A percentile compares a stretch with the other conserved stretches of the same genome.
These are phyloP conservation scores for Pochonia chlamydosporia DNA, from an alignment of 2,329 filamentous ascomycete genomes.

Conservation along the genomic window DNA sequence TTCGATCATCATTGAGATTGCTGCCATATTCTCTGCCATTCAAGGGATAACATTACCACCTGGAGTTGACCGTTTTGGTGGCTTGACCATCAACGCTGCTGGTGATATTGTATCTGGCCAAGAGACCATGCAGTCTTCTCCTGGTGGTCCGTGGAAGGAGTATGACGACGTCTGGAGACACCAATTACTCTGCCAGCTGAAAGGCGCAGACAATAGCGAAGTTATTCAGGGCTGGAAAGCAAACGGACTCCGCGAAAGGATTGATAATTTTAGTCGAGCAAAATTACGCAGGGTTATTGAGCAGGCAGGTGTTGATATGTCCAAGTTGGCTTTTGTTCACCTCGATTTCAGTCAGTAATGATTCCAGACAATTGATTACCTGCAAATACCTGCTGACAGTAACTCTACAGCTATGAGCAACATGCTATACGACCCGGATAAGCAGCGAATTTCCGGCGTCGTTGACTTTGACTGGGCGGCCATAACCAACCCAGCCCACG, in stretches of 20 bases:
- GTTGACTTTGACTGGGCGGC: slow-evolving; percentile 1
- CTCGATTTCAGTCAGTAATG: background rate
- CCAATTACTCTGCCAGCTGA: background rate
- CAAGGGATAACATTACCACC: background rate
- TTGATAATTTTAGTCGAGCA: background rate
- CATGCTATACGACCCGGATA: background rate
- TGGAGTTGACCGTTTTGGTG: background rate
- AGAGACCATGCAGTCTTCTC: background rate
- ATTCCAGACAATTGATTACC: background rate
- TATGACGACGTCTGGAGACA: background rate
- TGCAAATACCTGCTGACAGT: no score
- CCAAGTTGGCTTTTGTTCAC: background rate
- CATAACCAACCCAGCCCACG: slow-evolving; percentile 1
- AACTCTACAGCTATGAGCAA: background rate
- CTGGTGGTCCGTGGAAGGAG: background rate
- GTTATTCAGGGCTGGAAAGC: background rate
- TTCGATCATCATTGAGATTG: background rate
- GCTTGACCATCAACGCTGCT: background rate
- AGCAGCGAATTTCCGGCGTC: background rate
- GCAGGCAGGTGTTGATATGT: background rate
- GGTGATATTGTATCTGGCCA: slow-evolving; percentile 1
- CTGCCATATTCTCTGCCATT: background rate
- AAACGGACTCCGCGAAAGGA: background rate
- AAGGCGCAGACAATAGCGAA: background rate
- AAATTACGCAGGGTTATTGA: background rate